Evolutionary conservation across 495 filamentous ascomycete genomes (phyloP).

Genomic region (Daldinia bambusicola): DNA sequence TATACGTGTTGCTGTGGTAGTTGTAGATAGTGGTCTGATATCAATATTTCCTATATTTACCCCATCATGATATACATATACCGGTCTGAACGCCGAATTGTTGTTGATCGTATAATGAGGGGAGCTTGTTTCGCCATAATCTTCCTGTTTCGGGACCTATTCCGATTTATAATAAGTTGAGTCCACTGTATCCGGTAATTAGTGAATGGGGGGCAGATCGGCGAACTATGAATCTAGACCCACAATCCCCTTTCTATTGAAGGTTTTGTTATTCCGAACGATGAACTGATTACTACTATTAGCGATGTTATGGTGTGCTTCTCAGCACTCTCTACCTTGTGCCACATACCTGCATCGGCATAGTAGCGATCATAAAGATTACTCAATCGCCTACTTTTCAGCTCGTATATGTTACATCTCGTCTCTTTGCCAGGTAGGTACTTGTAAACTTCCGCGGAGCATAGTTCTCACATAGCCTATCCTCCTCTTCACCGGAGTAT

Average conservation of each 20-base stretch:
- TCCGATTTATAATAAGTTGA: too few species aligned
- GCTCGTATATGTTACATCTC: background rate
- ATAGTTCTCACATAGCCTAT: too few species aligned
- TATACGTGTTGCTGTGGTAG: background rate
- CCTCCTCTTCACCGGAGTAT: too few species aligned
- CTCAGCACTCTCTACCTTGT: background rate
- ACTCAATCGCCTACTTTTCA: constrained; percentile 2
- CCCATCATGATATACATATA: too few species aligned
- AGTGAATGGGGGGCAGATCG: background rate
- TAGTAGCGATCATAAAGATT: background rate
- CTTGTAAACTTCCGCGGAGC: too few species aligned
- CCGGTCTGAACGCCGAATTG: too few species aligned
- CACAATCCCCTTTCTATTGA: background rate
- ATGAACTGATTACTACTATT: background rate
- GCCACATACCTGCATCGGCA: background rate
- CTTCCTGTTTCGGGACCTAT: too few species aligned
- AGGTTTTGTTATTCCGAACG: background rate
- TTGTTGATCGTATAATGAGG: too few species aligned
- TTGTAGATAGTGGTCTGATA: background rate
- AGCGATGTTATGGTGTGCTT: background rate
- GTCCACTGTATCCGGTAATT: background rate
- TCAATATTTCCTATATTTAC: too few species aligned
- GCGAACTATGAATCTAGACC: background rate
- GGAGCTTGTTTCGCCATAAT: too few species aligned
- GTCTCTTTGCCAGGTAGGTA: too few species aligned